Evolutionary conservation across 202 grass and related monocot species (phyloP), one percentile per base, ranked within the genome.

Genomic region (Musa balbisiana): DNA sequence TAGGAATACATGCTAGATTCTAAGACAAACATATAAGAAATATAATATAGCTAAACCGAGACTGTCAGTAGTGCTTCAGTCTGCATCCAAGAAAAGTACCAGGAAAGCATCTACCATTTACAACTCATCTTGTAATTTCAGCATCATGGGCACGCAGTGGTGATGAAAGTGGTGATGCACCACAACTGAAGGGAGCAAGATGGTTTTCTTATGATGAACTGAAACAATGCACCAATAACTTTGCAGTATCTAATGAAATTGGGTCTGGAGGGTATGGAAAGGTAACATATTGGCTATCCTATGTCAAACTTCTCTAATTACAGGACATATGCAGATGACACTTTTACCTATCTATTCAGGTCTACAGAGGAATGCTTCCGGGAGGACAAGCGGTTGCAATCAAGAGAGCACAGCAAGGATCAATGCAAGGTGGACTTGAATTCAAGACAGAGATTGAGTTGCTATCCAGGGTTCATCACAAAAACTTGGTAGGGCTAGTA

Each of bases 371-470:
- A 76, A 76, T 22, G 2, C 56, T 76, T 76, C 22, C 55, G 11
- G 33, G 43, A 62, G 73, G 73, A 2, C 55, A 76, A 33, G 49
- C 62, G 9, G 73, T 76, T 51, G 73, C 73, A 3, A 62, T 76
- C 26, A 76, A 76, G 56, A 76, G 73, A 63, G 33, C 23, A 15
- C 17, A 76, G 56, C 33, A 76, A 59, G 54, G 54, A 13, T 76
- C 73, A 55, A 62, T 62, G 56, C 73, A 76, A 76, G 73, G 73
- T 50, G 73, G 56, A 22, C 56, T 51, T 20, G 73, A 76, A 19
- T 76, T 76, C 73, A 76, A 62, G 56, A 76, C 56, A 15, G 73
- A 76, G 56, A 76, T 76, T 60, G 73, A 76, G 54, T 22, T 59
- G 26, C 29, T 76, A 2, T 62, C 55, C 15, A 76, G 73, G 56